Base-by-base conservation (phyloP, 441 rosid genomes). In the Lepidium campestre region DNA sequence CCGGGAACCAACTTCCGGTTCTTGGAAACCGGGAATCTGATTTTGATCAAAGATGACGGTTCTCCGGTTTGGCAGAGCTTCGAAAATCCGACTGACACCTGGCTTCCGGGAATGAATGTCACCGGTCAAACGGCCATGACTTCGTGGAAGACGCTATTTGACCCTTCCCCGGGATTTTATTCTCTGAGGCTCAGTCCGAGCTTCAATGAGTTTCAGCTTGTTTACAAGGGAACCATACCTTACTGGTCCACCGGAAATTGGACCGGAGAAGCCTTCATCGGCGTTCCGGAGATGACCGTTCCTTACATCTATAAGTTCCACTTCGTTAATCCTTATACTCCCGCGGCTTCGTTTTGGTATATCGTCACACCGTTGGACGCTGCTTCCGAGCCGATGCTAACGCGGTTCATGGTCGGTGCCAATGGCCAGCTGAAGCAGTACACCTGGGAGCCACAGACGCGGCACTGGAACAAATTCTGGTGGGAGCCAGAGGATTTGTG, bases 1-100 rank as follows among this genome's bases (percentile, higher is more conserved):
- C 70, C 71, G 12, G 83, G 77, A 7, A 54, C 67, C 17, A 19
- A 14, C 8, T 37, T 78, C 55, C 74, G 57, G 2, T 79, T 89
- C 15, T 76, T 57, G 2, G 91, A 87, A 14, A 41, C 64, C 60
- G 94, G 96, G 10, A 85, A 88, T 76, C 75, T 89, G 12, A 80
- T 91, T 61, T 48, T 91, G 25, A 23, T 54, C 48, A 17, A 37
- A 5, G 32, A 42, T 4, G 62, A 50, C 8, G 83, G 58, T 27
- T 67, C 72, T n/a, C 57, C 81, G n/a, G 47, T 86, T 19, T 91
- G 98, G 98, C 93, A 87, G 62, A 91, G 98, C 81, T 88, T 91
- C 27, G 86, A 91, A 14, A 32, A 62, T 52, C 96, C 96, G 27
- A 77, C 94, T 6, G 96, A 91, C 68, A 91, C 96, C 60, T 91